Evolutionary conservation across 805 yeast genomes (phyloP).

Genomic region (Pichia californica): DNA sequence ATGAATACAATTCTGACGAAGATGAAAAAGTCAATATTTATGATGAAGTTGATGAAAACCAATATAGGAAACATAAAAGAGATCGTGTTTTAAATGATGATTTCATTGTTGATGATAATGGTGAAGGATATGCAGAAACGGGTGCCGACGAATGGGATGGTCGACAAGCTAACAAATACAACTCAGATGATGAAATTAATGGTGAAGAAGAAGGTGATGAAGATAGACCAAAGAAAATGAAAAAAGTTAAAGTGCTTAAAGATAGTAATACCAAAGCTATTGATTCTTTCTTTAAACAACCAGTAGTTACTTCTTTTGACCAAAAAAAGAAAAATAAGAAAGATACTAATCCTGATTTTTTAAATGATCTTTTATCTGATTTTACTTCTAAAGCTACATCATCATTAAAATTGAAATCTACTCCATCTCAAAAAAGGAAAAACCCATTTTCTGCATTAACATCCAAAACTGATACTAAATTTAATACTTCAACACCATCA

Average conservation of each 20-base stretch:
- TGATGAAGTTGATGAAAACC: slow-evolving; percentile 81
- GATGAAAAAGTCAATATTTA: slow-evolving; percentile 56
- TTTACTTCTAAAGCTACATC: slow-evolving; percentile 30
- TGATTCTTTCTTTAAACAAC: slow-evolving; percentile 37
- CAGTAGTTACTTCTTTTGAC: slow-evolving; percentile 12
- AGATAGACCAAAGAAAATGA: slow-evolving; percentile 29
- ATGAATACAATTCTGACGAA: slow-evolving; percentile 35
- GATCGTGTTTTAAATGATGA: slow-evolving; percentile 81
- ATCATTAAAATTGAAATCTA: slow-evolving; percentile 17
- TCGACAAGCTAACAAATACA: slow-evolving; percentile 29
- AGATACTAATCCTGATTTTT: slow-evolving; percentile 39
- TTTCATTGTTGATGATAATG: slow-evolving; percentile 90
- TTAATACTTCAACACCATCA: slow-evolving; percentile 9
- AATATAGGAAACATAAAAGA: slow-evolving; percentile 69
- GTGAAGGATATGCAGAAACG: slow-evolving; percentile 88
- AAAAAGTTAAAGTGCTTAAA: slow-evolving; percentile 23
- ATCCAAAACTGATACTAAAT: slow-evolving; percentile 8
- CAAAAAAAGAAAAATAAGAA: slow-evolving; percentile 19
- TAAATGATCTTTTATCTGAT: slow-evolving; percentile 67
- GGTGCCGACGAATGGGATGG: slow-evolving; percentile 89
- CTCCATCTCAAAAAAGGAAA: slow-evolving; percentile 15
- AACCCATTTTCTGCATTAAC: slow-evolving; percentile 27
- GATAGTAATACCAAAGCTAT: slow-evolving; percentile 8
- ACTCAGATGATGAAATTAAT: slow-evolving; percentile 38
- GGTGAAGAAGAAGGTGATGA: slow-evolving; percentile 38